Conservation (phyloP, 1,284 basidiomycete species). For the Marasmius sp. region DNA sequence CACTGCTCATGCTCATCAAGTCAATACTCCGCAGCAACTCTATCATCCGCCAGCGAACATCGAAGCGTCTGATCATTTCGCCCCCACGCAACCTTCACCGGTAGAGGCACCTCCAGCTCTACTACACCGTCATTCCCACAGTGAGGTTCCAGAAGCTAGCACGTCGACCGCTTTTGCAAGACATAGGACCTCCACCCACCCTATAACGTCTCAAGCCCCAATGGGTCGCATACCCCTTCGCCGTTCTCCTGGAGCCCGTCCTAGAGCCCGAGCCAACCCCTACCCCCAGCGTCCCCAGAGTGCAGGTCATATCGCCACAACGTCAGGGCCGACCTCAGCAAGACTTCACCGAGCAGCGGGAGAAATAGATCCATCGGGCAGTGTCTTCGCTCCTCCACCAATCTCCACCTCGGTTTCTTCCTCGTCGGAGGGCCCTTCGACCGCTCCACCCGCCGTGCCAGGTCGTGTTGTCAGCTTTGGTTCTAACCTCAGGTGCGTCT, state of each 20-base stretch:
- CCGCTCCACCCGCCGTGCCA: neutral
- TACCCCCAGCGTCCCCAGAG: neutral
- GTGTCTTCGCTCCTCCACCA: neutral
- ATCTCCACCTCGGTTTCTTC: neutral
- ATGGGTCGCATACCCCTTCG: neutral
- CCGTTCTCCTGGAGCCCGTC: neutral
- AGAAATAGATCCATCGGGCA: neutral
- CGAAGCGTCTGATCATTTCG: neutral
- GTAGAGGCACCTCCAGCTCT: neutral
- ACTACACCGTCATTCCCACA: neutral
- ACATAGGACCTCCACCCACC: neutral
- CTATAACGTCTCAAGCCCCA: neutral
- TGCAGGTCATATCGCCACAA: neutral
- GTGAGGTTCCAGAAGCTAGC: neutral
- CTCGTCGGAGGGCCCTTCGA: neutral
- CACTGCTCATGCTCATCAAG: neutral
- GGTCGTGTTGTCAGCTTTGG: neutral
- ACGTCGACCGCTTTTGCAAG: neutral
- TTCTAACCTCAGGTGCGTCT: neutral
- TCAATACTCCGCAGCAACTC: neutral
- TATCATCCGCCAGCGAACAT: neutral
- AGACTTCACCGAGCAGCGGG: neutral
- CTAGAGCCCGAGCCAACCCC: neutral
- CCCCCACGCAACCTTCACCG: neutral
- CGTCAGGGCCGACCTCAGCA: neutral